Conservation (phyloP, 2,329 filamentous ascomycete genomes). For the Diaporthe ampelina region DNA sequence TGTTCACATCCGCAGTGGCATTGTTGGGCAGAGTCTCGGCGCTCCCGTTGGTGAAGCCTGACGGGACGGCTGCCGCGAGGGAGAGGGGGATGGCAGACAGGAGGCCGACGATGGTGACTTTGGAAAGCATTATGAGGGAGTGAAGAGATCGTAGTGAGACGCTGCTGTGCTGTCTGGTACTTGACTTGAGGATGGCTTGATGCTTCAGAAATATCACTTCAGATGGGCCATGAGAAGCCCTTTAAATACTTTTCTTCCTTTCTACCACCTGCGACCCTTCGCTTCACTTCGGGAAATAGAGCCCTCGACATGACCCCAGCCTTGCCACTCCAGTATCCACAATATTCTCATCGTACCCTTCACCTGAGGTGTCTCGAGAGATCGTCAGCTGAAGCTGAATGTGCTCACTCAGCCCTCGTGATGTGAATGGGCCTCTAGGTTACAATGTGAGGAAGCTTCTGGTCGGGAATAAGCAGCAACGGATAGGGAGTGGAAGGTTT, state of each 20-base stretch:
- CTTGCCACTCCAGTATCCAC: neutral
- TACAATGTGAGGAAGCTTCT: neutral
- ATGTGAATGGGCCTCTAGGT: neutral
- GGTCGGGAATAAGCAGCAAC: neutral
- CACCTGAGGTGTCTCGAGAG: neutral
- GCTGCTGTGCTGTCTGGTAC: neutral
- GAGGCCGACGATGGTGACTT: conserved; percentile 15
- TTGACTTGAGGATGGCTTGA: neutral
- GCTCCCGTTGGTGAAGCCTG: neutral
- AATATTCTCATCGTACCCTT: neutral
- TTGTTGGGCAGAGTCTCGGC: conserved; percentile 13
- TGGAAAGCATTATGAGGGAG: conserved; percentile 17
- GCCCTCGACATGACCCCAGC: neutral
- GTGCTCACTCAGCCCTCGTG: conserved; percentile 9
- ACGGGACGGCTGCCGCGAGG: neutral
- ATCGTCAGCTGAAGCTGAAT: neutral
- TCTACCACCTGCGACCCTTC: neutral
- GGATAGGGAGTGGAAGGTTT: neutral
- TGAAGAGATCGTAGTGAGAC: neutral
- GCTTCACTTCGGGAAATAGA: neutral
- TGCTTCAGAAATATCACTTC: neutral
- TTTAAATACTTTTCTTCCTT: neutral
- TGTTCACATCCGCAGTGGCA: neutral
- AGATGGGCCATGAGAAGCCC: neutral
- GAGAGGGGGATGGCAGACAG: conserved; percentile 6